phyloP scores from a whole-genome alignment of 2,329 filamentous ascomycete genomes.

The Nemania sp. region DNA sequence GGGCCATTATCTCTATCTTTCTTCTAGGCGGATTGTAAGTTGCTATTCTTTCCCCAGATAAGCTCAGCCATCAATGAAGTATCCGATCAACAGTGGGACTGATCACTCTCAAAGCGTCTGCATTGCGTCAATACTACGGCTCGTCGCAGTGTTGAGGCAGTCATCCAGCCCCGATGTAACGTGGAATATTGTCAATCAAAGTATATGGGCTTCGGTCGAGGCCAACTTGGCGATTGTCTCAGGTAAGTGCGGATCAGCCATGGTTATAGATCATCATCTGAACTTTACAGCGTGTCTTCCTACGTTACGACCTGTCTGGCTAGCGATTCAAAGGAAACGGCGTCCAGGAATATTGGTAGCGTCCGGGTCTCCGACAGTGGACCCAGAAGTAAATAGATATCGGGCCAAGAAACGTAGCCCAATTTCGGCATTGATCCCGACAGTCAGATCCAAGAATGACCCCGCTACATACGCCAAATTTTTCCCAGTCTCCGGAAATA shows the following conservation, averaged over 20 bases:
- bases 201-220: constrained; percentile 10
- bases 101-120: background rate
- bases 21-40: constrained; percentile 5
- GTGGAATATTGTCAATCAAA: constrained; percentile 2
- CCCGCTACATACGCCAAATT: too few species aligned
- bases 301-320: background rate
- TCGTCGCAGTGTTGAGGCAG: background rate
- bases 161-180: background rate
- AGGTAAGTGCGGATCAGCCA: background rate
- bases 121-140: constrained; percentile 8
- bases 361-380: too few species aligned
- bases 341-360: background rate
- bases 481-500: too few species aligned
- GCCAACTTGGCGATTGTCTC: constrained; percentile 2
- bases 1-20: background rate
- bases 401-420: too few species aligned
- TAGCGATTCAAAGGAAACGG: background rate
- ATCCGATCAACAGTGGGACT: background rate
- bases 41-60: too few species aligned
- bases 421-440: too few species aligned
- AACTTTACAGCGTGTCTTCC: background rate
- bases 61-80: too few species aligned
- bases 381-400: too few species aligned
- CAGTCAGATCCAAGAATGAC: too few species aligned
- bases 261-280: background rate